phyloP scores from a whole-genome alignment of 371 early-diverging fungal species.

The Mortierella sp. region DNA sequence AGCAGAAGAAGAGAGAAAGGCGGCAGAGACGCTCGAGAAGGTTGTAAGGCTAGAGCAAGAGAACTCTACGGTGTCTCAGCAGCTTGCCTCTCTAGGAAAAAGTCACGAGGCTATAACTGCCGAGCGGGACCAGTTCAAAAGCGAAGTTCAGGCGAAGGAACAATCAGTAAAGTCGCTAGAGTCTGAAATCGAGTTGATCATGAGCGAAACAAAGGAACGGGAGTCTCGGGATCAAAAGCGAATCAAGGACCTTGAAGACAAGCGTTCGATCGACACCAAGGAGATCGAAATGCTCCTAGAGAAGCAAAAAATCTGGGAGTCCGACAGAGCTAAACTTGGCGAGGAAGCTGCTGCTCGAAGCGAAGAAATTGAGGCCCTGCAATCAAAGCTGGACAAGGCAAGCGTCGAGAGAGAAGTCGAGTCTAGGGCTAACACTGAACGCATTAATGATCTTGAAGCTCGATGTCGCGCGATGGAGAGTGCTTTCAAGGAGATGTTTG shows the following conservation, averaged over 20 bases:
- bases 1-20: conserved; percentile 24
- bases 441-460: conserved; percentile 24
- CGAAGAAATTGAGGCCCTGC: conserved; percentile 8
- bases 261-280: conserved; percentile 6
- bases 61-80: not conserved
- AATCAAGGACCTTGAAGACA: conserved; percentile 33
- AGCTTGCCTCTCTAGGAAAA: not conserved
- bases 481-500: conserved; percentile 26
- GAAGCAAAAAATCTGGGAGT: conserved; percentile 34
- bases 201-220: conserved; percentile 11
- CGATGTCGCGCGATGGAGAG: conserved; percentile 35
- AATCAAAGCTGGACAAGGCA: conserved; percentile 10
- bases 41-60: conserved; percentile 21
- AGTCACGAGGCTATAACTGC: not conserved
- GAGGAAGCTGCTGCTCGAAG: conserved; percentile 7
- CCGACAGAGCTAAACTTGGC: conserved; percentile 10
- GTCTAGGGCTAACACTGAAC: conserved; percentile 14
- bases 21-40: conserved; percentile 1
- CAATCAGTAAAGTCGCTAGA: conserved; percentile 13
- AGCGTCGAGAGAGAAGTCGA: conserved; percentile 9
- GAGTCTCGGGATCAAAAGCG: conserved; percentile 13
- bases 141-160: conserved; percentile 12
- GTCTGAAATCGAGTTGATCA: conserved; percentile 16
- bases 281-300: conserved; percentile 21
- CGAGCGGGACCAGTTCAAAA: conserved; percentile 25